Conservation (phyloP, 164 flowering plant species). For the Annona squamosa region DNA sequence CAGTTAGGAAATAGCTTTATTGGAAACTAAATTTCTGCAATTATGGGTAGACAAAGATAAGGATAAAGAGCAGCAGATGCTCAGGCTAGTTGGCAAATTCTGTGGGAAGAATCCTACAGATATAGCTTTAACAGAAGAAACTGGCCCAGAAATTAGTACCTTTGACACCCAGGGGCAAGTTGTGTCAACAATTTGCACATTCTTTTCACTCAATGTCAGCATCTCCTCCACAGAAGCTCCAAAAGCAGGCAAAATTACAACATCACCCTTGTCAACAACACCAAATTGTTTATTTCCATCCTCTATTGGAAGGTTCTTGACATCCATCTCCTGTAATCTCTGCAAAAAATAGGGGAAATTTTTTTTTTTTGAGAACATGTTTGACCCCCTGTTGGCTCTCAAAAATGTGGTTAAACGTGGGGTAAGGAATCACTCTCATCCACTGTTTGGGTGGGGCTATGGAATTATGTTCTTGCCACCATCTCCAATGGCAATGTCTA, state of each 20-base stretch:
- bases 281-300: slow-evolving; percentile 76
- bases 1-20: no score
- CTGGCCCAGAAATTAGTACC: slow-evolving; percentile 35
- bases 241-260: slow-evolving; percentile 93
- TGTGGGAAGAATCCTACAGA: background rate
- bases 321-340: slow-evolving; percentile 87
- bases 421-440: no score
- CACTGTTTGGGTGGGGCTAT: no score
- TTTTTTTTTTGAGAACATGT: no score
- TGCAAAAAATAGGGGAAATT: slow-evolving; percentile 19
- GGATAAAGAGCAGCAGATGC: no score
- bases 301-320: slow-evolving; percentile 61
- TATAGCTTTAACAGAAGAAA: background rate
- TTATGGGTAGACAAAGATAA: no score
- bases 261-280: slow-evolving; percentile 80
- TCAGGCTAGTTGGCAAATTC: background rate
- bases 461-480: no score
- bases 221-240: slow-evolving; percentile 97
- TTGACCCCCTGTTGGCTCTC: no score
- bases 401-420: no score
- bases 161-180: slow-evolving; percentile 99
- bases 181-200: slow-evolving; percentile 94
- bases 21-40: no score
- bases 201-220: slow-evolving; percentile 61
- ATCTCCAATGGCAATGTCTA: no score